phyloP scores from a whole-genome alignment of 805 yeast species.

The Candida caryicola region DNA sequence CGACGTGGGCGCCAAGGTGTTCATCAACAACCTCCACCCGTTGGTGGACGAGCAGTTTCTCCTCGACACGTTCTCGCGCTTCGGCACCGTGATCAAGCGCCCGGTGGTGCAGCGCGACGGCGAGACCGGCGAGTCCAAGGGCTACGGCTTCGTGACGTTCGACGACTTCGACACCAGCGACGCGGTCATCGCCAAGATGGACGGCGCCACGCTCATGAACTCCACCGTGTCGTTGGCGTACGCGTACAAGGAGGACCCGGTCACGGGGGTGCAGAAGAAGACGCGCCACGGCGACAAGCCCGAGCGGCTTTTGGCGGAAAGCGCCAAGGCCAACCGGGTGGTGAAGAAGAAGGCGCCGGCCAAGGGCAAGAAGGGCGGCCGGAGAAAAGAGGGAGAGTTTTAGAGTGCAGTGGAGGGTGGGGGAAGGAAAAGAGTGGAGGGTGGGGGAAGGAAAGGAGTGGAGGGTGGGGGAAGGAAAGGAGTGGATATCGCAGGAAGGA shows the following conservation, averaged over 20 bases:
- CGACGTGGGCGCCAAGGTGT: constrained; percentile 53
- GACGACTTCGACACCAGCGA: constrained; percentile 69
- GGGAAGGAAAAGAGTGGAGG: constrained; percentile 1
- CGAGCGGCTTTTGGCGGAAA: constrained; percentile 68
- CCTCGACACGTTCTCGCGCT: constrained; percentile 56
- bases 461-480: too few relatives aligned
- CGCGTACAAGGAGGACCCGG: constrained; percentile 62
- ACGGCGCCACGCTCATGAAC: constrained; percentile 69
- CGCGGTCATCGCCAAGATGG: constrained; percentile 63
- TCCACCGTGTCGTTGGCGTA: constrained; percentile 58
- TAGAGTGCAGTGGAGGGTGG: constrained; percentile 4
- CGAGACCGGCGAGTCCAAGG: constrained; percentile 49
- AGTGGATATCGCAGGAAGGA: too few relatives aligned
- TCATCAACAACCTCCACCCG: constrained; percentile 61
- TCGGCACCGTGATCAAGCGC: constrained; percentile 58
- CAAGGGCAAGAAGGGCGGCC: constrained; percentile 1
- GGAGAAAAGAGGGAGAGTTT: too few relatives aligned
- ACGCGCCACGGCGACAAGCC: constrained; percentile 72
- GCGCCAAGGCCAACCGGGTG: constrained; percentile 48
- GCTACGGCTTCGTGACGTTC: constrained; percentile 66
- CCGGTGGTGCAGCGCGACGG: constrained; percentile 51
- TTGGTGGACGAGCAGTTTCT: constrained; percentile 61
- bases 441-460: too few relatives aligned
- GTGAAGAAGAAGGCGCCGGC: constrained; percentile 4
- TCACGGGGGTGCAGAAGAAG: constrained; percentile 39